A percentile compares a stretch with the other conserved stretches of the same genome.
Conservation (phyloP, 192 early-diverging fungal species). For the Oehlia diaphana region DNA sequence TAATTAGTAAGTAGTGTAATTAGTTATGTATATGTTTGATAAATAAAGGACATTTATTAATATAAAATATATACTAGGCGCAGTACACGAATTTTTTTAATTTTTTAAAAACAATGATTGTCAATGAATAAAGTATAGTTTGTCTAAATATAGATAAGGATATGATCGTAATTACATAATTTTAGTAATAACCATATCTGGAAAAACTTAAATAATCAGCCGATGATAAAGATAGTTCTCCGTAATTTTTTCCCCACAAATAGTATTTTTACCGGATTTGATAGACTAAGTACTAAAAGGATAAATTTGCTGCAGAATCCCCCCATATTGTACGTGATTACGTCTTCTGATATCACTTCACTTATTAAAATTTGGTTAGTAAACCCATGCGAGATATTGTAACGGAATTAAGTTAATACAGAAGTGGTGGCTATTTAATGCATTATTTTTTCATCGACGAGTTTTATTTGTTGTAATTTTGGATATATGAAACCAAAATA, state of each 20-base stretch:
- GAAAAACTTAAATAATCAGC: neutral
- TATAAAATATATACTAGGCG: neutral
- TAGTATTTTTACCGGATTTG: neutral
- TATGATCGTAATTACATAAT: neutral
- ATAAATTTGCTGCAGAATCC: neutral
- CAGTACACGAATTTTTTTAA: neutral
- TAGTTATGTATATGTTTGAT: neutral
- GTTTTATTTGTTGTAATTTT: too few species aligned
- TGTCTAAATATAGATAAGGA: neutral
- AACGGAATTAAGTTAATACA: neutral
- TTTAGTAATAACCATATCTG: neutral
- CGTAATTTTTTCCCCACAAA: neutral
- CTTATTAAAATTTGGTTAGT: neutral
- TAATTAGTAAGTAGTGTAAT: neutral
- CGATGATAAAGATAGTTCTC: neutral
- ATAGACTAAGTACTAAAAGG: neutral
- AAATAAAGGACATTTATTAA: neutral
- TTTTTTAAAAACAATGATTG: neutral
- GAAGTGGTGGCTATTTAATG: too few species aligned
- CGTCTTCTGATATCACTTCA: neutral
- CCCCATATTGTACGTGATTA: neutral
- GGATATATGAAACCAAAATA: too few species aligned
- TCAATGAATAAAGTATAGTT: neutral
- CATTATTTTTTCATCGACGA: too few species aligned
- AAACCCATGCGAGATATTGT: neutral